Evolutionary conservation across 805 yeast species (phyloP), one percentile per base, ranked within the genome.

Genomic region (Pichia scutulata): DNA sequence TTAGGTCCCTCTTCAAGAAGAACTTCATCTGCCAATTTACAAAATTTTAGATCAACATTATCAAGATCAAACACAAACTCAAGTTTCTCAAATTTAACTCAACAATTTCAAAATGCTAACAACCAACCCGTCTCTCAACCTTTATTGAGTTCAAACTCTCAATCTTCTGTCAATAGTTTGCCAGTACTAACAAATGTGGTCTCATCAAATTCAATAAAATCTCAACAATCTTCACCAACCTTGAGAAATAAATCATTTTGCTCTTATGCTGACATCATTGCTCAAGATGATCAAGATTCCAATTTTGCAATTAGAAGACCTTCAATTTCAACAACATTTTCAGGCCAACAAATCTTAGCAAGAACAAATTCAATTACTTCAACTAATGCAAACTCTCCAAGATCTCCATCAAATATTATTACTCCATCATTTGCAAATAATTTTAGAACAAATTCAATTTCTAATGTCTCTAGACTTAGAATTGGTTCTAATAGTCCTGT

Each of bases 261-360:
- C 61, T 82, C 89, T 2, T 87, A 84, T 64, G 95, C 92, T 4
- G 96, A 87, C 58, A 76, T 87, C 78, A 75, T 85, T 53, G 77
- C 73, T 55, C 81, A 78, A 57, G 92, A 84, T 64, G 85, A 82
- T 59, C 72, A 66, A 43, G 71, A 68, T 46, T 56, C 60, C 12
- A 61, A 62, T 28, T 59, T 57, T 40, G 55, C 62, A 30, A 73
- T 79, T 48, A 76, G 86, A 65, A 75, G 89, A 65, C 89, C 89
- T 8, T 75, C 80, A 1, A 64, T 76, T 13, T 61, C 75, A 1
- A 72, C 74, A 43, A 68, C 77, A 1, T 53, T 72, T 18, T 68
- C 77, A 58, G 69, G 36, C 56, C 57, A 33, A 33, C 37, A 60
- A 23, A 52, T 58, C 39, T 47, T 63, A 30, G 60, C 63, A 22